phyloP scores from a whole-genome alignment of 257 asterid genomes.

The Solanum arcanum region DNA sequence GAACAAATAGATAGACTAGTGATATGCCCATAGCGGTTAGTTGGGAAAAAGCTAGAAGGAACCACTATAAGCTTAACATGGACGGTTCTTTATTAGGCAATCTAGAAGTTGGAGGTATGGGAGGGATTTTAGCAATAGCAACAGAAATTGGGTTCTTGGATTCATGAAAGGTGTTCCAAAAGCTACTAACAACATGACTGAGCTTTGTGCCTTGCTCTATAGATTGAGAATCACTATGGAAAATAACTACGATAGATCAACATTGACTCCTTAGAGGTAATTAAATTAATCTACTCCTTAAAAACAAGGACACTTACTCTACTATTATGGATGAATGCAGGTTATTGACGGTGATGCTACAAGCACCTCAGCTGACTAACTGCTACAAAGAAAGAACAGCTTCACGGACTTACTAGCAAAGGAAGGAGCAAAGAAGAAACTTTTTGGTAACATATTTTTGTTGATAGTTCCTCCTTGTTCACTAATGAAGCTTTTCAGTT shows the following conservation, averaged over 20 bases:
- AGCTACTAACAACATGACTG: not conserved
- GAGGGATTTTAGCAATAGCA: not conserved
- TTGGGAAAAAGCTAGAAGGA: not conserved
- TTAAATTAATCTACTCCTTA: not conserved
- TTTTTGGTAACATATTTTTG: not conserved
- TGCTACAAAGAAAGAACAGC: not conserved
- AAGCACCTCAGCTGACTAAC: not conserved
- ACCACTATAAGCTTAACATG: not conserved
- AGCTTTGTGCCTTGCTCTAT: not conserved
- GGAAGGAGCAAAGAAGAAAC: not conserved
- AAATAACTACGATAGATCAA: not conserved
- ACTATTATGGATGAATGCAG: not conserved
- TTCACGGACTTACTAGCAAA: not conserved
- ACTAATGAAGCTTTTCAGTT: not conserved
- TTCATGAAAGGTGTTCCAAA: not conserved
- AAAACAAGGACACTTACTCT: not conserved
- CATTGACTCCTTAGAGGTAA: not conserved
- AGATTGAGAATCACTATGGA: not conserved
- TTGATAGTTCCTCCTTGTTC: not conserved
- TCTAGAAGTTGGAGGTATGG: not conserved
- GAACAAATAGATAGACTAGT: not conserved
- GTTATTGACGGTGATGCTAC: not conserved
- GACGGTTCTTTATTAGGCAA: not conserved
- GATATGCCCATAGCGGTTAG: not conserved
- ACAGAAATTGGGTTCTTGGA: not conserved